Conservation (phyloP, 352 stramenopile genomes). For the Phytophthora cryptogea region DNA sequence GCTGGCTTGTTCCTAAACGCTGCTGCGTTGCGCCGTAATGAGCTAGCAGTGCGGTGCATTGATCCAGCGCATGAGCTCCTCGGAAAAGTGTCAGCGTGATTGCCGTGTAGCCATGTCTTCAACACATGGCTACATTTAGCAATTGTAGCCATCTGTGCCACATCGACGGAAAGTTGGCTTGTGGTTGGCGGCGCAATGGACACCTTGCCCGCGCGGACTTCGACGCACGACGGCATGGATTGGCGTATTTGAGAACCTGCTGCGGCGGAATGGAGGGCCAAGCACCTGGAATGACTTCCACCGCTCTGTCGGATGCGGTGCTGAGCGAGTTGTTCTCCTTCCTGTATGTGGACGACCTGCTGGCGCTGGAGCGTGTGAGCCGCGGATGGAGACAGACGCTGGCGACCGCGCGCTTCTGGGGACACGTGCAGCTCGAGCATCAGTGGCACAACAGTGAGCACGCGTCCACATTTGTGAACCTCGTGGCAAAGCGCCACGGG, state of each 20-base stretch:
- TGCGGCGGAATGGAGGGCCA: constrained; percentile 21
- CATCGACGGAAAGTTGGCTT: constrained; percentile 15
- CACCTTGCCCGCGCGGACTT: neutral
- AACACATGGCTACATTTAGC: constrained; percentile 1
- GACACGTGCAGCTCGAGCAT: constrained; percentile 35
- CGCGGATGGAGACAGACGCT: constrained; percentile 41
- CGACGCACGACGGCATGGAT: neutral
- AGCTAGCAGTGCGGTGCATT: too few species aligned
- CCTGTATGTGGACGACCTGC: constrained; percentile 54
- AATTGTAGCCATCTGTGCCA: constrained; percentile 13
- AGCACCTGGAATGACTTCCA: constrained; percentile 14
- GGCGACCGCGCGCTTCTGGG: constrained; percentile 37
- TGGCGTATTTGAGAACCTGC: constrained; percentile 19
- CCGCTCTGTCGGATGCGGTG: constrained; percentile 23
- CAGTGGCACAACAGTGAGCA: constrained; percentile 36
- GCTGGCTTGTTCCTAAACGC: too few species aligned
- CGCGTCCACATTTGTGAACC: constrained; percentile 30
- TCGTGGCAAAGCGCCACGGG: constrained; percentile 47
- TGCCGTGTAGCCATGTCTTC: neutral
- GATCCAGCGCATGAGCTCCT: too few species aligned
- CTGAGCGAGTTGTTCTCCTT: constrained; percentile 49
- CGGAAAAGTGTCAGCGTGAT: too few species aligned
- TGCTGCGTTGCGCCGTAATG: too few species aligned
- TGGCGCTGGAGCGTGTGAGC: constrained; percentile 55
- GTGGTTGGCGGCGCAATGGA: constrained; percentile 16